These are phyloP conservation scores for Gaultheria prostrata DNA, from an alignment of 148 eudicot genomes.

Conservation along the genomic window DNA sequence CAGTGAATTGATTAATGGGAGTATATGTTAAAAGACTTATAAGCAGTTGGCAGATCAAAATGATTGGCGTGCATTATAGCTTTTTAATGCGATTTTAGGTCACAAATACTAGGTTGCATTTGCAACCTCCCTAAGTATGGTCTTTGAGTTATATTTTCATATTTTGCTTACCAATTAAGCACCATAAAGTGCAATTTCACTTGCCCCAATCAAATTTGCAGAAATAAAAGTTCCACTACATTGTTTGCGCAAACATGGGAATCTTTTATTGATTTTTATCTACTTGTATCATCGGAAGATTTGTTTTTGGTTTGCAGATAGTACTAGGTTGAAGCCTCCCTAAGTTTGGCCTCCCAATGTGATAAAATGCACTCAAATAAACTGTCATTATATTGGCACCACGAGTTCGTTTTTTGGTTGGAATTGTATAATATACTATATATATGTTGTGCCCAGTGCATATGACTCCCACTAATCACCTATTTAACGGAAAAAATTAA, in stretches of 20 bases:
- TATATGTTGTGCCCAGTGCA: background rate
- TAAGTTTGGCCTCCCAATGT: conserved; percentile 1
- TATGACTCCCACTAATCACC: too few relatives aligned
- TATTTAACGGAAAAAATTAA: too few relatives aligned
- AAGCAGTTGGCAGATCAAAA: background rate
- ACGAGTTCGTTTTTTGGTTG: background rate
- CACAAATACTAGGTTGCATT: background rate
- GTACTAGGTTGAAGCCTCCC: background rate
- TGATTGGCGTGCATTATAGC: background rate
- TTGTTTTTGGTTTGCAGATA: background rate
- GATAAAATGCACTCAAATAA: background rate
- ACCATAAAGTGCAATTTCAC: background rate
- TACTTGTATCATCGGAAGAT: background rate
- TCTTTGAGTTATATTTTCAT: background rate
- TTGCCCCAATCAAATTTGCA: background rate
- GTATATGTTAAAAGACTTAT: background rate
- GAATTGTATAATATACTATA: background rate
- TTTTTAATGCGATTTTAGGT: background rate
- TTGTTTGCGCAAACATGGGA: background rate
- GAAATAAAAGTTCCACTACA: background rate
- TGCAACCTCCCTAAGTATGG: background rate
- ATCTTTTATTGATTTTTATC: background rate
- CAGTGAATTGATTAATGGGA: background rate
- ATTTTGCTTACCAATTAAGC: background rate
- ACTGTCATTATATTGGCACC: background rate